Percentiles rank a stretch among this genome's conserved stretches.
phyloP scores from a whole-genome alignment of 805 yeast genomes.

The Kurtzmaniella cleridarum region DNA sequence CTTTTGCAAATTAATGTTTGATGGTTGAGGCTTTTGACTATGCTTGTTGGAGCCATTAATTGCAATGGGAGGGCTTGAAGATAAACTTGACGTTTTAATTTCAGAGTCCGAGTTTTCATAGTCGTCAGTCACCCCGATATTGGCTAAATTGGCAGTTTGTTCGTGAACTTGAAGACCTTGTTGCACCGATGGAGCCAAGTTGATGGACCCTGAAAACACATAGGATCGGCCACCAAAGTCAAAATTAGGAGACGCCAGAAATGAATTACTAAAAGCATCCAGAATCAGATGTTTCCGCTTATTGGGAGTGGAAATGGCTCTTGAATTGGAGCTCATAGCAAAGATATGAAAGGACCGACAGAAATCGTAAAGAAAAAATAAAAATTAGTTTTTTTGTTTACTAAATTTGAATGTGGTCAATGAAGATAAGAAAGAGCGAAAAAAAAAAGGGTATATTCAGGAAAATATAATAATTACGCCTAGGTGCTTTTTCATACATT shows the following conservation, averaged over 20 bases:
- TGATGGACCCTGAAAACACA: constrained; percentile 22
- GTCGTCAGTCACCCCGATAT: constrained; percentile 46
- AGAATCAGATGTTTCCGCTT: constrained; percentile 11
- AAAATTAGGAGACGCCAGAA: constrained; percentile 18
- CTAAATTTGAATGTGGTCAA: no score
- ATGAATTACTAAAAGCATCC: constrained; percentile 14
- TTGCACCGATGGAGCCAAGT: constrained; percentile 40
- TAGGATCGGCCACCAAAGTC: constrained; percentile 41
- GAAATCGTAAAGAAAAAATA: no score
- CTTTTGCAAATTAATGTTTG: no score
- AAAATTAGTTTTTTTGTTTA: no score
- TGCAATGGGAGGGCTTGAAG: constrained; percentile 16
- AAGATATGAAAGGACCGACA: no score
- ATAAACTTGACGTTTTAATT: no score
- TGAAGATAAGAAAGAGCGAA: no score
- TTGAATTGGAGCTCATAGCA: background rate
- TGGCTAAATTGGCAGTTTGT: constrained; percentile 52
- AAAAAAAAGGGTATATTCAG: no score
- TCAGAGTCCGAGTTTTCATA: constrained; percentile 8
- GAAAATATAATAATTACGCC: no score
- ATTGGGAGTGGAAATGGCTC: constrained; percentile 4
- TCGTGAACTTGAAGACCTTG: constrained; percentile 49
- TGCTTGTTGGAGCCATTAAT: constrained; percentile 4
- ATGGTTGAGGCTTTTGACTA: no score
- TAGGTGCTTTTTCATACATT: no score